Percentiles rank a stretch among this genome's conserved stretches.
These are phyloP conservation scores for Cronartium ribicola DNA, from an alignment of 1,284 basidiomycete species.

Conservation along the genomic window DNA sequence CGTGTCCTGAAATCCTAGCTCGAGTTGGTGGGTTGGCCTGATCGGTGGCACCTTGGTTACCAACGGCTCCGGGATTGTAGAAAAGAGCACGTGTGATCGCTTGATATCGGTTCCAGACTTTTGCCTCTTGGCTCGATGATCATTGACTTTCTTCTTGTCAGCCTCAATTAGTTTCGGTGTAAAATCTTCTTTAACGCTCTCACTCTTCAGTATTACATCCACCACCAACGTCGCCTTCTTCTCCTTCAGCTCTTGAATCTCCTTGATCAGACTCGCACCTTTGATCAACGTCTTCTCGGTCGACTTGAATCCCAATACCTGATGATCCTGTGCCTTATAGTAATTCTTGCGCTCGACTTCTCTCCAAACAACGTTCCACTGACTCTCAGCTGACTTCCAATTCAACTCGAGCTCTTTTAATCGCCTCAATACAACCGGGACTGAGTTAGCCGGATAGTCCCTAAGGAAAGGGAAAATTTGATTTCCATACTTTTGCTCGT, in stretches of 20 bases:
- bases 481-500: conserved; percentile 33
- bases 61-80: neutral
- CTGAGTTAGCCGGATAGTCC: conserved; percentile 35
- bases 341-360: conserved; percentile 42
- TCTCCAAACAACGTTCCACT: conserved; percentile 42
- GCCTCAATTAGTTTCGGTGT: neutral
- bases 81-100: neutral
- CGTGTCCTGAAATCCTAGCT: conserved; percentile 36
- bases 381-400: conserved; percentile 41
- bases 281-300: conserved; percentile 40
- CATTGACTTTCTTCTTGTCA: neutral
- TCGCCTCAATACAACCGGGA: conserved; percentile 30
- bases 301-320: conserved; percentile 37
- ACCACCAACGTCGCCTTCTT: conserved; percentile 17
- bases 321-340: conserved; percentile 42
- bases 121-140: neutral
- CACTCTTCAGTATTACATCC: neutral
- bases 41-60: conserved; percentile 9
- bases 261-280: conserved; percentile 33
- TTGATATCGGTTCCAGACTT: neutral
- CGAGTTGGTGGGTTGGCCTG: conserved; percentile 32
- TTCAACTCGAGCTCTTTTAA: conserved; percentile 37
- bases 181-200: neutral
- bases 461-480: conserved; percentile 34
- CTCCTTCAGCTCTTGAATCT: conserved; percentile 36